Evolutionary conservation across 2,329 filamentous ascomycete genomes (phyloP).

Genomic region (Tolypocladium paradoxum): DNA sequence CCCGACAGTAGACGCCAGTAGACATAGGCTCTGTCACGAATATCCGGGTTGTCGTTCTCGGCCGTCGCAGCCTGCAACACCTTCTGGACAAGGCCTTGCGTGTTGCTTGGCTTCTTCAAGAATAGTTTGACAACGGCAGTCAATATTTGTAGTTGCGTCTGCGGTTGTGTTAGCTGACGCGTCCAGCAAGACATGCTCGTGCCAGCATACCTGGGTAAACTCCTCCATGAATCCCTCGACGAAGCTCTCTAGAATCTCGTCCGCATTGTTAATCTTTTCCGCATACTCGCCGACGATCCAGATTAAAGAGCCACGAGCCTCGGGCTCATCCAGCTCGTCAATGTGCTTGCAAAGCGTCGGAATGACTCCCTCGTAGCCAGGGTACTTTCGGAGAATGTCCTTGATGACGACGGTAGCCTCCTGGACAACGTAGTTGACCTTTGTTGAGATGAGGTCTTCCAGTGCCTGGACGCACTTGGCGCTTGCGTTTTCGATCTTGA

Average conservation of each 20-base stretch:
- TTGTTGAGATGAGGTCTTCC: slow-evolving; percentile 88
- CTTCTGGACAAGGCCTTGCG: slow-evolving; percentile 84
- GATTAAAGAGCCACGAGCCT: slow-evolving; percentile 81
- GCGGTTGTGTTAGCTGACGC: neutral
- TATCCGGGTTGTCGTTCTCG: slow-evolving; percentile 95
- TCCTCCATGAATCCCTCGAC: slow-evolving; percentile 94
- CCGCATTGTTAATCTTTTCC: slow-evolving; percentile 98
- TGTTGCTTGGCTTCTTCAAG: slow-evolving; percentile 89
- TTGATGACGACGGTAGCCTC: slow-evolving; percentile 99
- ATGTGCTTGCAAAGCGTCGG: slow-evolving; percentile 93
- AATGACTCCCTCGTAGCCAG: slow-evolving; percentile 95
- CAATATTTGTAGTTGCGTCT: slow-evolving; percentile 96
- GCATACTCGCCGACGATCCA: slow-evolving; percentile 99
- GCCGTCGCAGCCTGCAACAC: slow-evolving; percentile 86
- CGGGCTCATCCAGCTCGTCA: slow-evolving; percentile 90
- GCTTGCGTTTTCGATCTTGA: slow-evolving; percentile 92
- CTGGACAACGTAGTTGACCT: slow-evolving; percentile 98
- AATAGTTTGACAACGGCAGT: slow-evolving; percentile 97
- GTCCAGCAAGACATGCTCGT: too few species aligned
- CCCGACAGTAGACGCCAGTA: slow-evolving; percentile 96
- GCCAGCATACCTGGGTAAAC: slow-evolving; percentile 67
- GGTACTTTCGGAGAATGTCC: slow-evolving; percentile 95
- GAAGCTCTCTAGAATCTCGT: slow-evolving; percentile 82
- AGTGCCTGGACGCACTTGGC: slow-evolving; percentile 94
- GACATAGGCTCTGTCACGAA: slow-evolving; percentile 91